Evolutionary conservation across 805 yeast genomes (phyloP).

Genomic region (Ogataea nonfermentans): DNA sequence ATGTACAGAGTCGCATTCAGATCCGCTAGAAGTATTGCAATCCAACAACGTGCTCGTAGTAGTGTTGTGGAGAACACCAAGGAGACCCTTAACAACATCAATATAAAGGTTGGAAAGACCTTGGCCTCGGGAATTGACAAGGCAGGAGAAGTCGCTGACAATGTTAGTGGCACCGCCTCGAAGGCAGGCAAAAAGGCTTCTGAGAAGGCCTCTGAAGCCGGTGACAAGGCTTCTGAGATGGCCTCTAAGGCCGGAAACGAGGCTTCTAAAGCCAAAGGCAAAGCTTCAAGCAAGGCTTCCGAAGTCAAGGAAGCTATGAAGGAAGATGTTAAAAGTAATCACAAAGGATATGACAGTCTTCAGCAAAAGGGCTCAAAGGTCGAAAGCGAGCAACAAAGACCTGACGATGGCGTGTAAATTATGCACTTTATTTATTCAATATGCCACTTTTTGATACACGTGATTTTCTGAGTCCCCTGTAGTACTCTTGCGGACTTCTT

Average conservation of each 20-base stretch:
- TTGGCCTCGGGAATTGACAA: slow-evolving; percentile 41
- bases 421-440: neutral
- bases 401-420: slow-evolving; percentile 43
- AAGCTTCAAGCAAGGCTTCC: neutral
- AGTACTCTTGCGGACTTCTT: neutral
- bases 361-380: slow-evolving; percentile 44
- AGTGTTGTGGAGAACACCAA: slow-evolving; percentile 23
- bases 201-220: slow-evolving; percentile 6
- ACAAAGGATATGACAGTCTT: slow-evolving; percentile 37
- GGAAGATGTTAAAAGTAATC: slow-evolving; percentile 3
- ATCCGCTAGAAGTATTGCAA: slow-evolving; percentile 3
- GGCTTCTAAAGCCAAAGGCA: slow-evolving; percentile 1
- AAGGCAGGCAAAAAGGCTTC: slow-evolving; percentile 15
- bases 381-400: slow-evolving; percentile 44
- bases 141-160: slow-evolving; percentile 33
- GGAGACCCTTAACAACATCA: slow-evolving; percentile 23
- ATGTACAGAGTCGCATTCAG: slow-evolving; percentile 9
- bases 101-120: slow-evolving; percentile 38
- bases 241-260: slow-evolving; percentile 14
- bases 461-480: neutral
- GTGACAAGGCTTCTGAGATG: slow-evolving; percentile 1
- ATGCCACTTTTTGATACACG: neutral
- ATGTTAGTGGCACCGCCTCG: slow-evolving; percentile 11
- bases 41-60: slow-evolving; percentile 6
- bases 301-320: slow-evolving; percentile 8